phyloP scores from a whole-genome alignment of 495 filamentous ascomycete species.

The Talaromyces adpressus region DNA sequence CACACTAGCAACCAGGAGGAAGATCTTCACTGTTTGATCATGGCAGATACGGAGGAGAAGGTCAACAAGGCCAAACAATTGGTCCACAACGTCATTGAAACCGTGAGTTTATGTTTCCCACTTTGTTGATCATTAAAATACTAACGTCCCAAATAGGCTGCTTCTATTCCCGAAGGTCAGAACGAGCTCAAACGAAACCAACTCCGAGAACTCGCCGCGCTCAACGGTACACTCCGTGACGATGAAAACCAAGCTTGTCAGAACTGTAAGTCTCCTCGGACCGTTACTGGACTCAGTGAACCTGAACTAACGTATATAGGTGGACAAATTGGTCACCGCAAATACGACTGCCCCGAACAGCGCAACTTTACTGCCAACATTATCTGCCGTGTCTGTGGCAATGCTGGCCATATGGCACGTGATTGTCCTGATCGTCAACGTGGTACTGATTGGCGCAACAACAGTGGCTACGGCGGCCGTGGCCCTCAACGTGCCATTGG shows the following conservation, averaged over 20 bases:
- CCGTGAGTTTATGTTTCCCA: constrained; percentile 51
- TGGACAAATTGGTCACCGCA: constrained; percentile 97
- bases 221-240: constrained; percentile 97
- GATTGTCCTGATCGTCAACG: constrained; percentile 91
- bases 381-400: constrained; percentile 97
- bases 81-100: constrained; percentile 97
- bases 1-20: constrained; percentile 99
- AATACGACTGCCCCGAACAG: constrained; percentile 97
- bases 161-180: constrained; percentile 95
- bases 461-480: constrained; percentile 39
- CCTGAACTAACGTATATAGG: constrained; percentile 30
- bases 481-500: constrained; percentile 60
- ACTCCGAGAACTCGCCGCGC: constrained; percentile 89
- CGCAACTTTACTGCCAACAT: constrained; percentile 97
- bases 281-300: background rate
- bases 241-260: constrained; percentile 99
- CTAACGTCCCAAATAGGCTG: constrained; percentile 53
- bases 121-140: background rate
- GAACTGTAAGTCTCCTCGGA: constrained; percentile 63
- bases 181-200: constrained; percentile 98
- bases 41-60: constrained; percentile 98
- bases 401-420: constrained; percentile 86
- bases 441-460: constrained; percentile 87
- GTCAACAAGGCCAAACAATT: constrained; percentile 96
- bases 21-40: constrained; percentile 97